Evolutionary conservation across 768 basidiomycete genomes (phyloP), one percentile per base, ranked within the genome.

Genomic region (Neoboletus subvelutipes): DNA sequence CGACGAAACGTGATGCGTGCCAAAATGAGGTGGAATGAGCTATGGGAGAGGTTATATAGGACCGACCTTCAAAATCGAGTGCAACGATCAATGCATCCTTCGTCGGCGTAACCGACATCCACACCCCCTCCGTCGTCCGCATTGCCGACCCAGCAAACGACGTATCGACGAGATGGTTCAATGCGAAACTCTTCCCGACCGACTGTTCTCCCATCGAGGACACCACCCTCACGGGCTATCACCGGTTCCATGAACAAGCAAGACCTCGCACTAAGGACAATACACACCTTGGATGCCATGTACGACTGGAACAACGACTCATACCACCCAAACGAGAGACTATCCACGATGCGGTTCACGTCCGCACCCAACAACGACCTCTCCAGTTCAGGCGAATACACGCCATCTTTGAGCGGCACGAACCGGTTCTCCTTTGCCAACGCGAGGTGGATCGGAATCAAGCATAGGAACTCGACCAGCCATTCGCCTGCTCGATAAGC

Each of bases 191-290:
- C 61, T 85, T 85, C 1, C 84, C 85, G 1, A 86, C 84, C 0
- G 83, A 85, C 62, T 86, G 85, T 64, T 85, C 84, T 1, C 84
- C 84, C 85, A 86, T 85, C 0, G 85, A 86, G 0, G 84, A 83
- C 1, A 86, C 84, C 4, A 86, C 85, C 59, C 77, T 80, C 15
- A 86, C 83, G 2, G 83, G 84, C 82, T 85, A 37, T 47, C 12
- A 40, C 33, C 8, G 17, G 1, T 0, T 17, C 1, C 7, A 20
- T 56, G 15, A 67, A 41, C 22, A 29, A 29, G 2, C 3, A 1
- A 11, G 1, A 1, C 10, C 3, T 2, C 0, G 1, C 2, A 33
- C 1, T 1, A 2, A 20, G 1, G 2, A 29, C 4, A 0, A 33
- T 15, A 48, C 68, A 7, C 45, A 78, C 83, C 77, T 81, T 86